Conservation (phyloP, 2,329 filamentous ascomycete genomes). For the Xylaria sp. region DNA sequence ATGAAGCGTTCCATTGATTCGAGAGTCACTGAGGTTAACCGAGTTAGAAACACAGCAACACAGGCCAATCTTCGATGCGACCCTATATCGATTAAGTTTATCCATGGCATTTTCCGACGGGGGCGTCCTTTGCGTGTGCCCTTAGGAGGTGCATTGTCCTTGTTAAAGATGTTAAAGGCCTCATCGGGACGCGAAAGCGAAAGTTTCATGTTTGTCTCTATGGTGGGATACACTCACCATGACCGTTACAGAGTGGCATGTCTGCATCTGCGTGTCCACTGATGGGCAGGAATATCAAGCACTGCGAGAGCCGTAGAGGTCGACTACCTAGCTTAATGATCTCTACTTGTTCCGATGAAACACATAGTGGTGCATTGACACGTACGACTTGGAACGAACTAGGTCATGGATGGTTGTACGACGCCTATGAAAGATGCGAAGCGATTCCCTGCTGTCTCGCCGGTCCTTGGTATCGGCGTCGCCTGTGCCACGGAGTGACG, state of each 20-base stretch:
- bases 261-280: not conserved
- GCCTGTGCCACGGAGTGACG: not conserved
- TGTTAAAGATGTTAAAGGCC: not conserved
- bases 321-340: slow-evolving; percentile 1
- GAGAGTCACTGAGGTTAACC: not conserved
- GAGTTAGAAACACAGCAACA: not conserved
- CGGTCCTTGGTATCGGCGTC: not conserved
- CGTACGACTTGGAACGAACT: not conserved
- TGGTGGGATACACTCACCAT: too few relatives aligned
- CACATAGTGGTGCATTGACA: not conserved
- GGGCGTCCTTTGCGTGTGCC: not conserved
- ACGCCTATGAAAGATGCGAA: not conserved
- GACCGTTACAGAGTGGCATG: not conserved
- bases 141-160: not conserved
- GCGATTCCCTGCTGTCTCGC: not conserved
- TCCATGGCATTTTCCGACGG: not conserved
- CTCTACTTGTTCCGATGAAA: not conserved
- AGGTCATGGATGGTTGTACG: not conserved
- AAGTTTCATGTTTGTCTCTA: not conserved
- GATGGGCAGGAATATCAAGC: not conserved
- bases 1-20: not conserved
- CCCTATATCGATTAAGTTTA: not conserved
- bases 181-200: not conserved
- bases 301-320: not conserved
- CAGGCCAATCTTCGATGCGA: not conserved